phyloP scores from a whole-genome alignment of 2,329 filamentous ascomycete species.

The Exophiala calicioides region DNA sequence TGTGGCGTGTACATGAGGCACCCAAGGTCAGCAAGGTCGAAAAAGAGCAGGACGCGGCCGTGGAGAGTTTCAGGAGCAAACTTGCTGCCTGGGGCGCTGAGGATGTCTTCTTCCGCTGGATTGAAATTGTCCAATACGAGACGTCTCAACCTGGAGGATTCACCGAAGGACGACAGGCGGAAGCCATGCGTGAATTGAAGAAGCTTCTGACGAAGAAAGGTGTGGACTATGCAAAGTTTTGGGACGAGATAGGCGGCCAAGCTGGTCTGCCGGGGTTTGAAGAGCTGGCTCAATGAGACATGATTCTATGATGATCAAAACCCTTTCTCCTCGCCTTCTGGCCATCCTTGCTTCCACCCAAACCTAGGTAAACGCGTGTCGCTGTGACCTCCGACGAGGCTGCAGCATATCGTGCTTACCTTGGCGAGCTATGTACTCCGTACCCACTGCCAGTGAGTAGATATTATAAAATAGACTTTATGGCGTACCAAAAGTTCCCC shows the following conservation, averaged over 20 bases:
- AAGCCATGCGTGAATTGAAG: conserved; percentile 71
- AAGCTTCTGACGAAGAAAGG: conserved; percentile 72
- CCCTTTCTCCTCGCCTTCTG: background rate
- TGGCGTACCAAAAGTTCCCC: background rate
- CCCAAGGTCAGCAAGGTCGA: conserved; percentile 38
- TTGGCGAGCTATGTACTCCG: too few species aligned
- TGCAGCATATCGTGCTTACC: background rate
- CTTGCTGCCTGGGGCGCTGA: conserved; percentile 78
- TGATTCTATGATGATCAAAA: conserved; percentile 2
- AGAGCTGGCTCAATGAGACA: background rate
- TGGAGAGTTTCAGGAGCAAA: conserved; percentile 77
- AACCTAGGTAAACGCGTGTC: background rate
- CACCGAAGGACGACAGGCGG: conserved; percentile 69
- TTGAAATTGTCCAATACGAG: conserved; percentile 89
- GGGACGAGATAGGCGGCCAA: conserved; percentile 68
- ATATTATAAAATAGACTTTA: background rate
- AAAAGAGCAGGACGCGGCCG: conserved; percentile 69
- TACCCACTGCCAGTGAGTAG: too few species aligned
- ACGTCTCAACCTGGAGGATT: conserved; percentile 77
- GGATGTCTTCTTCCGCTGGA: conserved; percentile 86
- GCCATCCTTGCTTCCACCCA: too few species aligned
- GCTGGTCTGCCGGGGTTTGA: conserved; percentile 55
- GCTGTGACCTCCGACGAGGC: conserved; percentile 2
- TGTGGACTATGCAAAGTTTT: conserved; percentile 80
- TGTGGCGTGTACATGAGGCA: conserved; percentile 59